A percentile compares a stretch with the other conserved stretches of the same genome.
These are phyloP conservation scores for Aspergillus fructus DNA, from an alignment of 2,329 filamentous ascomycete genomes.

Conservation along the genomic window DNA sequence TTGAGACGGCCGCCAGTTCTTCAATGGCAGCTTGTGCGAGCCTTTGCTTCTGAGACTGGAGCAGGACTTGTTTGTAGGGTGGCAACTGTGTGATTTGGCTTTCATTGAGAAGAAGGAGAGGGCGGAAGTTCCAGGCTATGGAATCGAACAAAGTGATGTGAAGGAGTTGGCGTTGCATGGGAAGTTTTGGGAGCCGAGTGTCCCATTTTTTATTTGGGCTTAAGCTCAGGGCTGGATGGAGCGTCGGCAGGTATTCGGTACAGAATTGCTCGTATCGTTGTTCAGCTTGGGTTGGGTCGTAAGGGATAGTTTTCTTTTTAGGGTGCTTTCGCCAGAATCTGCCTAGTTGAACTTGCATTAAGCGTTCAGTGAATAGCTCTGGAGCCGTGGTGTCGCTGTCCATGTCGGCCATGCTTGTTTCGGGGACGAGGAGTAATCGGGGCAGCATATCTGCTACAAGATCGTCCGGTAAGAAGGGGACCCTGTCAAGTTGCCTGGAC, in stretches of 20 bases:
- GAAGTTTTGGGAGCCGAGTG: background rate
- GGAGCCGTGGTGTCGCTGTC: background rate
- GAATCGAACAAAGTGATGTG: constrained; percentile 10
- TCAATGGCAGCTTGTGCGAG: constrained; percentile 1
- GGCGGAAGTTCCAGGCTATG: constrained; percentile 8
- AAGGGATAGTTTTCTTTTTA: background rate
- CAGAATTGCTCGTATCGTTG: constrained; percentile 10
- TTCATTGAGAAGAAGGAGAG: background rate
- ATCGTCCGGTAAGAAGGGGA: background rate
- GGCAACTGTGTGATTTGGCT: background rate
- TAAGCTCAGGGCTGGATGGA: background rate
- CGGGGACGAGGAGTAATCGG: background rate
- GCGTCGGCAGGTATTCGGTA: constrained; percentile 1
- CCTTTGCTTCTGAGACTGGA: background rate
- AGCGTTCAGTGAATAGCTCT: constrained; percentile 5
- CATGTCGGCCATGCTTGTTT: background rate
- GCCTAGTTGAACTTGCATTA: constrained; percentile 9
- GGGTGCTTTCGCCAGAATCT: constrained; percentile 3
- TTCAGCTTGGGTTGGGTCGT: constrained; percentile 3
- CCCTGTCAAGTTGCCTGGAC: constrained; percentile 4
- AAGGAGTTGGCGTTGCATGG: constrained; percentile 8
- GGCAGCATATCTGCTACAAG: background rate
- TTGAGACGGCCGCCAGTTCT: background rate
- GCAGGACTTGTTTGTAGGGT: constrained; percentile 2
- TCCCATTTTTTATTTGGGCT: constrained; percentile 2